Evolutionary conservation across 176 grass and related monocot genomes (phyloP).

Genomic region (Otatea glauca): DNA sequence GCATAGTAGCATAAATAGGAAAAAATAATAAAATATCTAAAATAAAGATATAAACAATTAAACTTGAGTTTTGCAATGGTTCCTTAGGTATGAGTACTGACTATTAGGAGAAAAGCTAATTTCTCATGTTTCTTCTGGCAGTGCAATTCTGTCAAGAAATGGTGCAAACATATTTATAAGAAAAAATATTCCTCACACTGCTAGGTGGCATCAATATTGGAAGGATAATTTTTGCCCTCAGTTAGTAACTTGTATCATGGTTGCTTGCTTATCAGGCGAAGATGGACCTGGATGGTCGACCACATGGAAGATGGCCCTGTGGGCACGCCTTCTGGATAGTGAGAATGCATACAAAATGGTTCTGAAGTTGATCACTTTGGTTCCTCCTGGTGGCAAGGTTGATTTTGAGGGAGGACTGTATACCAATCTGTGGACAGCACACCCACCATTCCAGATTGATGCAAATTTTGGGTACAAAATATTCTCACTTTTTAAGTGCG

Average conservation of each 20-base stretch:
- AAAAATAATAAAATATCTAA: neutral
- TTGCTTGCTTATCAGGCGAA: conserved; percentile 48
- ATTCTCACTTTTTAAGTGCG: conserved; percentile 13
- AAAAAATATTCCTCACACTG: neutral
- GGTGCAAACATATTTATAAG: neutral
- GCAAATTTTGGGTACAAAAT: conserved; percentile 77
- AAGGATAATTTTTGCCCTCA: neutral
- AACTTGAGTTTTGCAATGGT: neutral
- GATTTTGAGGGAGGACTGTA: conserved; percentile 76
- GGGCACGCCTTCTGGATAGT: conserved; percentile 65
- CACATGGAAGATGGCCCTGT: conserved; percentile 88
- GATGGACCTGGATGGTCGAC: conserved; percentile 84
- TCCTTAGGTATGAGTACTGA: neutral
- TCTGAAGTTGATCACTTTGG: conserved; percentile 64
- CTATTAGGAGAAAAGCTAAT: neutral
- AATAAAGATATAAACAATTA: neutral
- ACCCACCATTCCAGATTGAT: conserved; percentile 90
- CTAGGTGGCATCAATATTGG: neutral
- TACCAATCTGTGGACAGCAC: conserved; percentile 80
- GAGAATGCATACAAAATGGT: conserved; percentile 77
- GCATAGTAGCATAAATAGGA: neutral
- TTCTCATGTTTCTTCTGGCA: neutral
- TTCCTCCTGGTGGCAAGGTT: conserved; percentile 52
- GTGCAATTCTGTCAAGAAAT: too few relatives aligned
- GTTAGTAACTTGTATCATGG: neutral